Evolutionary conservation across 768 basidiomycete genomes (phyloP), one percentile per base, ranked within the genome.

Genomic region (Amyloporia xantha): DNA sequence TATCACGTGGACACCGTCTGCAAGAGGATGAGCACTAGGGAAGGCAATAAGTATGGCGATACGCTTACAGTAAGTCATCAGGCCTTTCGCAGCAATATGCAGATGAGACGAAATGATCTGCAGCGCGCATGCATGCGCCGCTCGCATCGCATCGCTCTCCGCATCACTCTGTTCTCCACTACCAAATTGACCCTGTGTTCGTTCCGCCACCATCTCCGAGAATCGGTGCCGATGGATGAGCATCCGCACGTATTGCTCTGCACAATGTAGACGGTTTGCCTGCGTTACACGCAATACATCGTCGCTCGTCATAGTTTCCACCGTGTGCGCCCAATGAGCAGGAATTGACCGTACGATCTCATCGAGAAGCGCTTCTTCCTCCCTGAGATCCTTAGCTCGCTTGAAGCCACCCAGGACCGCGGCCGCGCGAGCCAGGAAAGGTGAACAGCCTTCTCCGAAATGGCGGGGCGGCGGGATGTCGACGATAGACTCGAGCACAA

Each of bases 1-100:
- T 40, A 96, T 95, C 51, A 94, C 91, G 63, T 94, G 91, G 1
- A 95, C 91, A 2, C 92, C 92, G 65, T 92, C 91, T 93, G 59
- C 3, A 24, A 5, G 49, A 42, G 50, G 53, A 47, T n/a, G 51
- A 52, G 56, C 40, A 49, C 51, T 45, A 39, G 5, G 21, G 20
- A 20, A 19, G 3, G 26, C 47, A 25, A 12, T 28, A 2, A 21
- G 2, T 45, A 52, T 47, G 35, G 27, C 40, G 44, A 50, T 38
- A 55, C 30, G 76, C 90, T 68, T 58, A 92, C 90, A 95, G 59
- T 93, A 96, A 4, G 92, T 94, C 91, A 96, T 94, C 58, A 94
- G 57, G 52, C 91, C 81, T 71, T 86, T 86, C 68, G 84, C 82
- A 20, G 91, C 91, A 49, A 93, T 81, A 53, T 90, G 82, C 54